Evolutionary conservation across 371 early-diverging fungal genomes (phyloP).

Genomic region (Mortierella sp.): DNA sequence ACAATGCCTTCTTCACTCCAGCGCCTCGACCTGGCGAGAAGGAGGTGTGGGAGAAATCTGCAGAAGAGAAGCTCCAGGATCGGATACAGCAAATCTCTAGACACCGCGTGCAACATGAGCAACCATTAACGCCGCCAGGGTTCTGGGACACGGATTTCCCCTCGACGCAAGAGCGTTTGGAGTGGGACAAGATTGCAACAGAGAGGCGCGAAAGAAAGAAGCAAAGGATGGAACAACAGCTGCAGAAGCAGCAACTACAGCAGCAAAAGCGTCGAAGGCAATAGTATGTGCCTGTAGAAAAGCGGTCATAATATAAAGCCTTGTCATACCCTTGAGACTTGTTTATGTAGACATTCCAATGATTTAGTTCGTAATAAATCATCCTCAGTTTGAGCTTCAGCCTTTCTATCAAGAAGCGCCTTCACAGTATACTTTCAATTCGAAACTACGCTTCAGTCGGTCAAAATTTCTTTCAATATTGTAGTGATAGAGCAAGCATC

Average conservation of each 20-base stretch:
- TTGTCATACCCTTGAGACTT: too few species aligned
- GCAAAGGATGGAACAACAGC: conserved; percentile 1
- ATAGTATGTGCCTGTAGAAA: background rate
- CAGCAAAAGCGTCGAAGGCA: conserved; percentile 1
- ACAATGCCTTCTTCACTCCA: conserved; percentile 48
- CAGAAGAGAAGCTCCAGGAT: conserved; percentile 34
- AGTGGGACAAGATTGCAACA: conserved; percentile 46
- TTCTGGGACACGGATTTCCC: conserved; percentile 53
- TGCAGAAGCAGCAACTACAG: conserved; percentile 10
- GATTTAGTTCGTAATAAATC: too few species aligned
- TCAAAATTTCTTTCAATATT: too few species aligned
- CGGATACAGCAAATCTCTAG: conserved; percentile 51
- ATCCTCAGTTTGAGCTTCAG: background rate
- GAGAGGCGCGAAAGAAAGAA: conserved; percentile 40
- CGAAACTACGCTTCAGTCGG: too few species aligned
- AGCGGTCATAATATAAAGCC: too few species aligned
- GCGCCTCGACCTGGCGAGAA: conserved; percentile 46
- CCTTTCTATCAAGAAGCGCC: background rate
- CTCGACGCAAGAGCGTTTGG: conserved; percentile 34
- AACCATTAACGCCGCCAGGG: conserved; percentile 43
- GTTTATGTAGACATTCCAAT: too few species aligned
- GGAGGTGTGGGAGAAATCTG: conserved; percentile 37
- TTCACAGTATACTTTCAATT: background rate
- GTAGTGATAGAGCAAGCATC: too few species aligned
- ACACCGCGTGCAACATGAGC: conserved; percentile 47